Evolutionary conservation across 1,139 yeast genomes (phyloP), one percentile per base, ranked within the genome.

Genomic region (Yamadazyma atmosphaerica): DNA sequence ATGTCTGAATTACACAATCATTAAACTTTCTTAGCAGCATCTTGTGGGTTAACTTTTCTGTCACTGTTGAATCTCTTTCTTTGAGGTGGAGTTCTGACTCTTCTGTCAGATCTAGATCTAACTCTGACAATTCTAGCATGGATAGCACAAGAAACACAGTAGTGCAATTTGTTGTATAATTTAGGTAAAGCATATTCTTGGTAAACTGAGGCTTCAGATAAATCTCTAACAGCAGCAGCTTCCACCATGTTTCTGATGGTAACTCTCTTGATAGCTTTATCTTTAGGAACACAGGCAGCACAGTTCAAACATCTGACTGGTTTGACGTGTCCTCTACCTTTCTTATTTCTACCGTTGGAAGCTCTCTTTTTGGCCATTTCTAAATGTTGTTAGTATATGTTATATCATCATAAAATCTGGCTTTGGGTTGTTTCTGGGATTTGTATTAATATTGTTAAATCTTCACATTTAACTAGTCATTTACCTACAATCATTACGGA

Each of bases 261-360:
- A 83, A 92, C 95, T 82, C 98, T 88, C 94, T 94, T 92, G 89
- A 94, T 92, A 77, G 98, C 97, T 87, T 92, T 94, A 76, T 92
- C 98, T 88, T 92, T 94, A 71, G 99, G 98, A 65, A 92, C 96
- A 81, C 95, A 87, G 78, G 95, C 89, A 66, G 97, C 87, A 80
- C 99, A 92, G 97, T 92, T 92, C 72, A 90, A 86, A 83, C 99
- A 92, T 86, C 99, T 90, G 71, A 92, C 97, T 72, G 96, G 95
- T 79, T 86, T 86, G 77, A 87, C 96, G 96, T 92, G 98, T 73
- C 99, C 99, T 87, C 99, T 92, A 74, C 98, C 98, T 83, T 89
- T 89, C 95, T 92, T 92, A 95, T 94, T 92, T 85, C 98, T 92
- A 84, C 99, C 99, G 97, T 89, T 89, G 94, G 97, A 88, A 78